A percentile compares a stretch with the other conserved stretches of the same genome.
Evolutionary conservation across 1,139 yeast genomes (phyloP).

Genomic region (Zygoascus sp.): DNA sequence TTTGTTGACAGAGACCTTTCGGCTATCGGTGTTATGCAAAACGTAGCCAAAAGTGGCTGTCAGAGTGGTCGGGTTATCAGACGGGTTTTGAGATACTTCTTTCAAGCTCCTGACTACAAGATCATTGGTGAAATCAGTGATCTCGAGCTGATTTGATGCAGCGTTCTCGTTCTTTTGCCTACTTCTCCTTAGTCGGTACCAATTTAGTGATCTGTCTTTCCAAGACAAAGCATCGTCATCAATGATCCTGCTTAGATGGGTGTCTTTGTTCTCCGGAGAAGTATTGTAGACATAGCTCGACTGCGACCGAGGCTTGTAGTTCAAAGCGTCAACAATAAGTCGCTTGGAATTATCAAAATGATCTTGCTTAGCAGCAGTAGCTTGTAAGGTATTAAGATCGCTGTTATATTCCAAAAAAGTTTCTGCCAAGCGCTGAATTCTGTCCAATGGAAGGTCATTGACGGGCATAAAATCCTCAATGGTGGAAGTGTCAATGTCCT

Average conservation of each 20-base stretch:
- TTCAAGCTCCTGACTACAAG: neutral
- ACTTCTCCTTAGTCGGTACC: conserved; percentile 29
- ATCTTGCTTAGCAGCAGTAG: conserved; percentile 23
- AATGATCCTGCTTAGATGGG: conserved; percentile 22
- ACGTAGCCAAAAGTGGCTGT: conserved; percentile 35
- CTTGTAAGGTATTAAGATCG: conserved; percentile 20
- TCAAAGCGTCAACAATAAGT: conserved; percentile 25
- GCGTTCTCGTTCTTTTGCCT: conserved; percentile 9
- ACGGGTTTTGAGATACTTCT: neutral
- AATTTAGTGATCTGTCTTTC: conserved; percentile 28
- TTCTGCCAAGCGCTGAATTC: conserved; percentile 32
- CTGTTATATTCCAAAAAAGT: conserved; percentile 27
- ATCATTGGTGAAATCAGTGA: conserved; percentile 9
- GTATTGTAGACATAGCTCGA: conserved; percentile 23
- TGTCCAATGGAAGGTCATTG: conserved; percentile 21
- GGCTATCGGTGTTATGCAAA: conserved; percentile 23
- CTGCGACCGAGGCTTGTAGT: conserved; percentile 19
- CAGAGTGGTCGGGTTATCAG: conserved; percentile 23
- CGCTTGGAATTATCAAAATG: conserved; percentile 28
- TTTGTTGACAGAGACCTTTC: neutral
- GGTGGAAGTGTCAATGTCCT: conserved; percentile 24
- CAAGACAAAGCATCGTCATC: conserved; percentile 34
- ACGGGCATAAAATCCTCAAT: conserved; percentile 21
- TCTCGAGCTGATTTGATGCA: neutral
- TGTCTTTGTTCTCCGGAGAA: conserved; percentile 14